phyloP scores from a whole-genome alignment of 108 stramenopile genomes.

The Chaetoceros tenuissimus region DNA sequence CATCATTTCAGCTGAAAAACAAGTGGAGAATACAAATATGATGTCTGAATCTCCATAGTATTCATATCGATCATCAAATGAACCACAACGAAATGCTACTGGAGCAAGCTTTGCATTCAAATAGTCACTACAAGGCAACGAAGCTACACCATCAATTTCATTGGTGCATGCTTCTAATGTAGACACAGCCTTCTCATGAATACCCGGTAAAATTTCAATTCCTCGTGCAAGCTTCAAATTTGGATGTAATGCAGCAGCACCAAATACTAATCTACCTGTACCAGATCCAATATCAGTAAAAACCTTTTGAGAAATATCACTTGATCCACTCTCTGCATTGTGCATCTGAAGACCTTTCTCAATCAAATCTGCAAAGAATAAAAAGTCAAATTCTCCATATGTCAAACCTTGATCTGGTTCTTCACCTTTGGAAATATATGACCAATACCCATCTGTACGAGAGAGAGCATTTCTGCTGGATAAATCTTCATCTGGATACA shows the following conservation, averaged over 20 bases:
- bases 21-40: slow-evolving; percentile 68
- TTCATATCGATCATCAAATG: slow-evolving; percentile 60
- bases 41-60: slow-evolving; percentile 67
- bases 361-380: slow-evolving; percentile 55
- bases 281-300: slow-evolving; percentile 77
- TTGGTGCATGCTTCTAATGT: slow-evolving; percentile 20
- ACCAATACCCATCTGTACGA: slow-evolving; percentile 81
- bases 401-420: slow-evolving; percentile 60
- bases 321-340: slow-evolving; percentile 6
- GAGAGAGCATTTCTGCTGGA: slow-evolving; percentile 52
- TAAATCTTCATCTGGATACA: slow-evolving; percentile 51
- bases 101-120: slow-evolving; percentile 37
- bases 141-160: not conserved
- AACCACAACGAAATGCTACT: slow-evolving; percentile 50
- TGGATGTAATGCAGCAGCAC: slow-evolving; percentile 65
- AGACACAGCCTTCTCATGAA: slow-evolving; percentile 40
- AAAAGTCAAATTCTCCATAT: slow-evolving; percentile 76
- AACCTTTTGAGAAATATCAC: slow-evolving; percentile 21
- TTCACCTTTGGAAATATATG: slow-evolving; percentile 48
- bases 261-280: slow-evolving; percentile 63
- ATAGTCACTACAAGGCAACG: slow-evolving; percentile 1
- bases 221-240: slow-evolving; percentile 54
- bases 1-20: slow-evolving; percentile 37
- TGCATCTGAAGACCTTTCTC: slow-evolving; percentile 32
- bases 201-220: slow-evolving; percentile 50